Percentiles rank a stretch among this genome's conserved stretches.
These are phyloP conservation scores for Clarkia xantiana DNA, from an alignment of 345 rosid species.

Conservation along the genomic window DNA sequence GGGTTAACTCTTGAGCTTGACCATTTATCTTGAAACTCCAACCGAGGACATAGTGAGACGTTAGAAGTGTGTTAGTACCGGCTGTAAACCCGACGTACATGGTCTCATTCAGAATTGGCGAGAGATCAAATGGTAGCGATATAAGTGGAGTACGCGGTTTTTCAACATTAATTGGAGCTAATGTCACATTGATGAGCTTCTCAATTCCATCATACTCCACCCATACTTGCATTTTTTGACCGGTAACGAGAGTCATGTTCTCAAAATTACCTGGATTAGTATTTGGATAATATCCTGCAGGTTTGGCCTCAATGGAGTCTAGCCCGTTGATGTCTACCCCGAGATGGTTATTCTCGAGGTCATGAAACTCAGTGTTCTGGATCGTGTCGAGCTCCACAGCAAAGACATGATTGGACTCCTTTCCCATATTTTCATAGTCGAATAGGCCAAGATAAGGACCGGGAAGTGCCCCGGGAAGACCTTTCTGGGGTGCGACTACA, in stretches of 20 bases:
- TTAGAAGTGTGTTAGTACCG: conserved; percentile 30
- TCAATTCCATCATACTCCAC: conserved; percentile 27
- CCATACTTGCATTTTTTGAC: conserved; percentile 33
- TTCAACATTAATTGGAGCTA: conserved; percentile 21
- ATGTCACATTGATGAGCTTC: conserved; percentile 29
- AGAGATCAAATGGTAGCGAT: conserved; percentile 29
- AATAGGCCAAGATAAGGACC: too few relatives aligned
- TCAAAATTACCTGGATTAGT: conserved; percentile 2
- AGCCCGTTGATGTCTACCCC: too few relatives aligned
- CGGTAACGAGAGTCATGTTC: conserved; percentile 16
- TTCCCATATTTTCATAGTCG: too few relatives aligned
- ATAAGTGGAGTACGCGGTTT: conserved; percentile 37
- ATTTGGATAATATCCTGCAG: conserved; percentile 18
- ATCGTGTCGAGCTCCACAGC: too few relatives aligned
- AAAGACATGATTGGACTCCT: too few relatives aligned
- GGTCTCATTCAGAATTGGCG: conserved; percentile 12
- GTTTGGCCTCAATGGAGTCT: too few relatives aligned
- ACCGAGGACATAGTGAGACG: conserved; percentile 37
- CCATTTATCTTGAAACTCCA: conserved; percentile 54
- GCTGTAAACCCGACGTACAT: conserved; percentile 76
- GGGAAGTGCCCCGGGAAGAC: too few relatives aligned
- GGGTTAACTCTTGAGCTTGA: conserved; percentile 20
- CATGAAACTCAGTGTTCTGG: too few relatives aligned
- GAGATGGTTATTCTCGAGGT: too few relatives aligned
- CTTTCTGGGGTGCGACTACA: too few relatives aligned